Evolutionary conservation across 345 rosid genomes (phyloP), one percentile per base, ranked within the genome.

Genomic region (Lenwebbia sp.): DNA sequence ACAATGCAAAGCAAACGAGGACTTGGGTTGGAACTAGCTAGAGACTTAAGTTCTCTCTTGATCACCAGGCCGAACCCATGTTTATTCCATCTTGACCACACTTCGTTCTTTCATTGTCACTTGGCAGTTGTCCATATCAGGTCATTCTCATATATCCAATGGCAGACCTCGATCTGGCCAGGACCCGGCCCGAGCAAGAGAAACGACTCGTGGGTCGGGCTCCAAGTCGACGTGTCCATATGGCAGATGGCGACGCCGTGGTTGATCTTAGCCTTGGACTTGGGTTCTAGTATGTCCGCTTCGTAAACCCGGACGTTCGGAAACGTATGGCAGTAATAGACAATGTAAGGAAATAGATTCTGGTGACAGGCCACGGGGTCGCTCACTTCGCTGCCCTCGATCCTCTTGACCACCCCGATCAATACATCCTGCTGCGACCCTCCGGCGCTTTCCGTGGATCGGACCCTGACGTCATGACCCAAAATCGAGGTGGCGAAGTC

Each of bases 211-310:
- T 96, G 98, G 55, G 90, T 91, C 13, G 94, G 86, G 87, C 96
- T 94, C 99, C 98, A 93, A 0, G 91, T 85, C 0, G 97, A 93
- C 25, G 98, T 96, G 84, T 96, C 98, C 87, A 94, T 6, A 50
- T 95, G 98, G 89, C 98, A 95, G n/a, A 95, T 91, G 90, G 96
- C 94, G 86, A 95, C 89, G 9, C 98, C 98, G 10, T 88, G 96
- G 55, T 95, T 95, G 82, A 96, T 91, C 88, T 89, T 92, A 70
- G 84, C 74, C 88, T 86, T 86, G 52, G 86, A 88, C 28, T 87
- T 85, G 83, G 91, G 90, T 84, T 94, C 96, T 89, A 95, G 84
- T 5, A 96, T 74, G 82, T 94, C 98, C 86, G 93, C 90, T 88
- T 95, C 94, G 28, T 95, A 95, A 17, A 95, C 93, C 85, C 98